Conservation (phyloP, 176 grass and related monocot genomes). For the sorghum (Sorghum bicolor) region Sorghum_bicolor_NCBIv3 NC_012879.2:56171001-56171500, state of each 20-base stretch:
- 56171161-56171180: background rate
- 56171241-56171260: background rate
- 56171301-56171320: background rate
- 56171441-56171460: background rate
- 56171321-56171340: background rate
- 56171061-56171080: background rate
- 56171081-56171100: background rate
- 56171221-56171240: background rate
- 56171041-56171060: too few relatives aligned
- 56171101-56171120: background rate
- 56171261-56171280: background rate
- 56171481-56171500: background rate
- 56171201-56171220: background rate
- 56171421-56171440: background rate
- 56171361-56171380: background rate
- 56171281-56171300: background rate
- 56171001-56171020: too few relatives aligned
- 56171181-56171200: background rate
- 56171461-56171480: background rate
- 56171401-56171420: constrained; percentile 5
- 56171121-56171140: background rate
- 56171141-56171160: background rate
- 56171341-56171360: background rate
- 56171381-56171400: background rate
- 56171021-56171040: too few relatives aligned